Base-by-base conservation (phyloP, 2,329 filamentous ascomycete species). In the Bisporella sp. region DNA sequence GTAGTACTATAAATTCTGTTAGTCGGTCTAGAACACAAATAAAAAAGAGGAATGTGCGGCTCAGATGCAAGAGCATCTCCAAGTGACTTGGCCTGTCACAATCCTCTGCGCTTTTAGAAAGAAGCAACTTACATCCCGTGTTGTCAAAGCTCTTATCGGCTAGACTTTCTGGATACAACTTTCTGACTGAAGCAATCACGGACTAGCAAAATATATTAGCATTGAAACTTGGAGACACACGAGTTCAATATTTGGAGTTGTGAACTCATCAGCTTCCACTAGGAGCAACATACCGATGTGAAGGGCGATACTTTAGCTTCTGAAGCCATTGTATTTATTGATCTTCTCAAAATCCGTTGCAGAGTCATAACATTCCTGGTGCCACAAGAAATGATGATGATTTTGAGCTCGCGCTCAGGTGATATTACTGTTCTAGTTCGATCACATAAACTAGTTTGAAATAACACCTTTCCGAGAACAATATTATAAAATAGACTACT, bases 141-240 rank as follows among this genome's bases (percentile, higher is more conserved):
- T 99, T 99, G 67, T 99, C 93, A 78, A 91, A 99, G 57, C 86
- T 83, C 60, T 84, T 85, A 65, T 97, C 93, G 7, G 93, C 93
- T 41, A 96, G 75, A 53, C 82, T 82, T 65, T 95, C 89, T 0
- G 93, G 93, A 66, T 96, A 99, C 53, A 90, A 93, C 56, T 51
- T n/a, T 31, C 43, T 7, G 31, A 45, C 32, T 44, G 35, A 47
- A 9, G 8, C 35, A 9, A 37, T n/a, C 8, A 37, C 35, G 35
- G 35, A 8, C 35, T 37, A 37, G 21, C 21, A 21, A 21, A 21
- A 21, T 21, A 21, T 21, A 21, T 21, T 21, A 21, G 21, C 3
- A 21, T 21, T 21, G 21, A 21, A 21, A 21, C 21, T 21, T 21
- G 21, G 21, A 21, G 21, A 21, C 21, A 21, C 21, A 21, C 21